Evolutionary conservation across 345 rosid species (phyloP).

Genomic region (Eucalyptus urophylla): DNA sequence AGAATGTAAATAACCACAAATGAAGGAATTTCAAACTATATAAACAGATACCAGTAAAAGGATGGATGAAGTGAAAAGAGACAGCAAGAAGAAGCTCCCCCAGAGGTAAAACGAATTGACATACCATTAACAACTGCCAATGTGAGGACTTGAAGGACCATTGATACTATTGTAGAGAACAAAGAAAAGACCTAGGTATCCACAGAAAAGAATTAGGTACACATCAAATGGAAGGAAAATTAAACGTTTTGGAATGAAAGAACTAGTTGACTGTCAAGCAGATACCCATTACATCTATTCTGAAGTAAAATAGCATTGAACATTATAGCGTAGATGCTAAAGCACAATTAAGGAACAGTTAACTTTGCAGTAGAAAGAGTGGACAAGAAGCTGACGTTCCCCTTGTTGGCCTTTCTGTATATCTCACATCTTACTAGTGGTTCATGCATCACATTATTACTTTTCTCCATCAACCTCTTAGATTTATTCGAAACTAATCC

Average conservation of each 20-base stretch:
- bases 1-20: not conserved
- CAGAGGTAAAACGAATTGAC: not conserved
- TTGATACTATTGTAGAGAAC: conserved; percentile 52
- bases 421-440: not conserved
- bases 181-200: conserved; percentile 69
- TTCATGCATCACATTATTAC: not conserved
- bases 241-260: not conserved
- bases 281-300: not conserved
- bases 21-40: not conserved
- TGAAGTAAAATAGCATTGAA: not conserved
- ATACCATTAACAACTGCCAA: conserved; percentile 66
- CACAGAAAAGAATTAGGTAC: not conserved
- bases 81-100: not conserved
- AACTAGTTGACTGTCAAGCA: not conserved
- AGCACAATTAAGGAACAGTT: not conserved
- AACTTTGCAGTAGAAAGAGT: not conserved
- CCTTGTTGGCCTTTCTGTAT: not conserved
- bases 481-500: not conserved
- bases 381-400: not conserved
- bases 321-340: not conserved
- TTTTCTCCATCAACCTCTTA: not conserved
- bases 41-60: not conserved
- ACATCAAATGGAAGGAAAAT: not conserved
- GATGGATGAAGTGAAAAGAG: not conserved
- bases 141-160: conserved; percentile 47